phyloP scores from a whole-genome alignment of 176 grass and related monocot species.

The Cenchrus americanus region DNA sequence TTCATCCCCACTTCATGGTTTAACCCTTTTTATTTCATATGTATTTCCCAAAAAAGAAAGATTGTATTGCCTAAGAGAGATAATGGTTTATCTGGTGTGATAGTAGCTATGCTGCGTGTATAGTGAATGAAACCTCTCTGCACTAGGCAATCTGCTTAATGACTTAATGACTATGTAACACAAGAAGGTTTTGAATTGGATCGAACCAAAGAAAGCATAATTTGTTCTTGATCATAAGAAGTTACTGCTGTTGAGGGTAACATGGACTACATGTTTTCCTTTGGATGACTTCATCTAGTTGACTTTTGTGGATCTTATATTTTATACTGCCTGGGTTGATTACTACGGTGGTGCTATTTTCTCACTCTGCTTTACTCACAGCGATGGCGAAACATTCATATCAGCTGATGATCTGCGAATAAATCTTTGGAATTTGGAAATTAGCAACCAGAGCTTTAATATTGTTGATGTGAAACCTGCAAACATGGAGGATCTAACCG shows the following conservation, averaged over 20 bases:
- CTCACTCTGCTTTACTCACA: slow-evolving; percentile 46
- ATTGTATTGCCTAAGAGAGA: slow-evolving; percentile 1
- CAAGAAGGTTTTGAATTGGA: slow-evolving; percentile 9
- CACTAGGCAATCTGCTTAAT: not conserved
- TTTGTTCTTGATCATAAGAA: slow-evolving; percentile 26
- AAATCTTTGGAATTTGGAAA: slow-evolving; percentile 93
- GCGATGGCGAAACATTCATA: slow-evolving; percentile 86
- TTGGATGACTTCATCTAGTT: slow-evolving; percentile 21
- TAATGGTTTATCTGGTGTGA: not conserved
- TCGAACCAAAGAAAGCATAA: not conserved
- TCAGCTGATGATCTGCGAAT: slow-evolving; percentile 90
- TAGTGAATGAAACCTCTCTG: not conserved
- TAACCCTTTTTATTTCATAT: slow-evolving; percentile 10
- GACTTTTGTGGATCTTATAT: slow-evolving; percentile 22
- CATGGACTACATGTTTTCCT: not conserved
- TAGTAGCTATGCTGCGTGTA: not conserved
- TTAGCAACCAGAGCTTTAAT: slow-evolving; percentile 88
- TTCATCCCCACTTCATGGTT: not conserved
- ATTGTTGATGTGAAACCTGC: slow-evolving; percentile 89
- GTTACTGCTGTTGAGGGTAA: not conserved
- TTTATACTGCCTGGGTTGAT: slow-evolving; percentile 22
- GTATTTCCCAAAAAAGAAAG: slow-evolving; percentile 19
- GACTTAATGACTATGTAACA: not conserved
- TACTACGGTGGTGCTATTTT: slow-evolving; percentile 32
- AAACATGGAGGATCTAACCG: slow-evolving; percentile 94